phyloP scores from a whole-genome alignment of 805 yeast genomes.

The Candida berthetii region DNA sequence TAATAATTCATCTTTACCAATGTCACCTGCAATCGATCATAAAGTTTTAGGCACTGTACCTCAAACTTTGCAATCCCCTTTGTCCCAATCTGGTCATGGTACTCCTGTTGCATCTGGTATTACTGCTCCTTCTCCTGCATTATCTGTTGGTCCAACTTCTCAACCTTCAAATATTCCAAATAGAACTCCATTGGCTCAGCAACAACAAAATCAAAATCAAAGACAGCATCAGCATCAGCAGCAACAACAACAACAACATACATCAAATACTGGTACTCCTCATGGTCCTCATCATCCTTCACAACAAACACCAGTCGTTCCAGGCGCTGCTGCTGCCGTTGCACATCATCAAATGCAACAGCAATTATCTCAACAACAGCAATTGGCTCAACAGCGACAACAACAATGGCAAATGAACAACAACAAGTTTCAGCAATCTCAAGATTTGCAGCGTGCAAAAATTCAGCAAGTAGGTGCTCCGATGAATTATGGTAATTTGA shows the following conservation, averaged over 20 bases:
- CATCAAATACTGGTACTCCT: neutral
- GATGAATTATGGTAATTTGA: constrained; percentile 3
- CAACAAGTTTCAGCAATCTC: constrained; percentile 7
- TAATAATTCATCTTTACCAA: constrained; percentile 2
- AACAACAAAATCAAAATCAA: constrained; percentile 1
- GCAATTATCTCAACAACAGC: neutral
- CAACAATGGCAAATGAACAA: constrained; percentile 1
- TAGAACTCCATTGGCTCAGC: neutral
- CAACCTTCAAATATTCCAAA: neutral
- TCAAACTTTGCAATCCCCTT: constrained; percentile 15
- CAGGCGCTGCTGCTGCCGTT: constrained; percentile 1
- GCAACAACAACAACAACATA: constrained; percentile 2
- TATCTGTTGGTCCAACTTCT: neutral
- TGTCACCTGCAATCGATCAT: constrained; percentile 11
- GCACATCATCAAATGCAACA: constrained; percentile 13
- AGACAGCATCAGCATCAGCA: constrained; percentile 3
- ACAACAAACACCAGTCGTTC: neutral
- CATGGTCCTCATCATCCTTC: constrained; percentile 1
- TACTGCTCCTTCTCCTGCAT: constrained; percentile 12
- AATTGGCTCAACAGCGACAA: neutral
- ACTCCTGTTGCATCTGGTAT: constrained; percentile 9
- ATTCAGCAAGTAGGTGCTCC: constrained; percentile 17
- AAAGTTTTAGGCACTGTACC: neutral
- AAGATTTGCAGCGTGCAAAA: constrained; percentile 17
- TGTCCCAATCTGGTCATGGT: constrained; percentile 11